Evolutionary conservation across 768 basidiomycete species (phyloP), one percentile per base, ranked within the genome.

Genomic region (Agaricus subrufescens): DNA sequence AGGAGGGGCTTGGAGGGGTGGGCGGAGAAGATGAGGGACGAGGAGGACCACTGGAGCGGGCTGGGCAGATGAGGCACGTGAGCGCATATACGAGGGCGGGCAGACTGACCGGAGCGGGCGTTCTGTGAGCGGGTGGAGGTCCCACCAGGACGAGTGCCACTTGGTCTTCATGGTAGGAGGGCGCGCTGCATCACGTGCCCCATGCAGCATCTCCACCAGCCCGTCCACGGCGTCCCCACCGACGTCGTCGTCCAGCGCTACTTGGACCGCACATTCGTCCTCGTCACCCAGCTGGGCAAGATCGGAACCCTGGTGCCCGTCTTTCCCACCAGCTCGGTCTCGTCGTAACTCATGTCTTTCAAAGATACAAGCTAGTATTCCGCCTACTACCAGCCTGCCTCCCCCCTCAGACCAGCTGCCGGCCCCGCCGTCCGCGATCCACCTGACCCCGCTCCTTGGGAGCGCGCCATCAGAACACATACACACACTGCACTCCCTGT

Each of bases 221-320:
- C 75, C 4, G 63, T 94, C 10, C 66, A 80, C 44, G 88, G 82
- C 11, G 70, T 76, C 11, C 70, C 66, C 15, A 97, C 92, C 2
- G 86, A 95, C 53, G 71, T 97, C 14, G 61, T 94, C 45, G 66
- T 95, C 6, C 93, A 97, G 63, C 73, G 75, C 0, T 98, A 84
- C 66, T 80, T 82, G 52, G 95, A 98, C 71, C 80, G 92, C 26
- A 74, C 84, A 11, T 75, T 98, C 19, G 85, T 97, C n/a, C 75
- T 97, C 25, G 78, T 98, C 52, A 94, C 93, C 1, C 95, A 98
- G 69, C 67, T 92, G 58, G 90, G 91, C 39, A 95, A 94, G 81
- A 87, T 96, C 11, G 95, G 95, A 54, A 85, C 79, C 65, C 67
- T 98, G 73, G 94, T 96, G 66, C 68, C 72, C 63, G 27, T 31